phyloP scores from a whole-genome alignment of 768 basidiomycete genomes.

The Agaricus bisporus region DNA sequence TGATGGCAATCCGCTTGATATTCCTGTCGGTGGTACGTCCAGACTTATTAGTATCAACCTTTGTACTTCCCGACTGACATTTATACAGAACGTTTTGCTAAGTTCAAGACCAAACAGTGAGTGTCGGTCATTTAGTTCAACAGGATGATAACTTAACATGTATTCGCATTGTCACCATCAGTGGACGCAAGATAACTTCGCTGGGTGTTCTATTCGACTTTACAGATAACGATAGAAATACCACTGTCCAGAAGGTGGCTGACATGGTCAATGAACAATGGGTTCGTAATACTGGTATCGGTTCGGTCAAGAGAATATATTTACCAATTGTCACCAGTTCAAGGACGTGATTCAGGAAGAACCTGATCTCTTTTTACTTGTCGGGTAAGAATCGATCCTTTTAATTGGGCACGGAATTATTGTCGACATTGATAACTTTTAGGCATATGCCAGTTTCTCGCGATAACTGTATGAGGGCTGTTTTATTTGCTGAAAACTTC shows the following conservation, averaged over 20 bases:
- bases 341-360: conserved; percentile 68
- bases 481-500: background rate
- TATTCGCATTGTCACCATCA: conserved; percentile 11
- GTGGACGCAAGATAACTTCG: conserved; percentile 69
- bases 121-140: conserved; percentile 14
- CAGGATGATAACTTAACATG: background rate
- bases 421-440: conserved; percentile 1
- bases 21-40: conserved; percentile 32
- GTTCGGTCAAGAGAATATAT: too few relatives aligned
- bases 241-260: conserved; percentile 67
- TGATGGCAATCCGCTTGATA: conserved; percentile 27
- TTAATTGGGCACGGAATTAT: too few relatives aligned
- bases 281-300: conserved; percentile 29
- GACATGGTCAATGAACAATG: conserved; percentile 78
- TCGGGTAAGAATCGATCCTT: conserved; percentile 37
- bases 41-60: background rate
- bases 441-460: conserved; percentile 81
- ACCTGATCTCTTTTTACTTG: conserved; percentile 78
- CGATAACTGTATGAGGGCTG: conserved; percentile 49
- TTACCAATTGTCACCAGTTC: conserved; percentile 42
- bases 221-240: conserved; percentile 61
- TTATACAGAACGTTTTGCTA: conserved; percentile 47
- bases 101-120: conserved; percentile 71
- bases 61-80: background rate
- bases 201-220: conserved; percentile 80